Evolutionary conservation across 192 early-diverging fungal genomes (phyloP), one percentile per base, ranked within the genome.

Genomic region (Chytriomyces sp.): DNA sequence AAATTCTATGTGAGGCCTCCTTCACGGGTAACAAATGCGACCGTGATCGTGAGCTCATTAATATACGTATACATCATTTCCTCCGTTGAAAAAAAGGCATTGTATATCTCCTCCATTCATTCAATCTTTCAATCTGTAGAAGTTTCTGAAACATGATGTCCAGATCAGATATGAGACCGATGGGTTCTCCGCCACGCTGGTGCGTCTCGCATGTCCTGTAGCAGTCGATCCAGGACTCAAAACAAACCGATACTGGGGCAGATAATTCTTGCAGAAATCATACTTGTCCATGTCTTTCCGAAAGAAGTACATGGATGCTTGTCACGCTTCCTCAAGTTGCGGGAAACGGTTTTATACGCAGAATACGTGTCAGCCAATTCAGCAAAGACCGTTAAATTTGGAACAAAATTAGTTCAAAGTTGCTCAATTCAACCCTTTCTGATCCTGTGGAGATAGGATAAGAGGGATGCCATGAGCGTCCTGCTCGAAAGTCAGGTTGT

Each of bases 191-290:
- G 12, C 31, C 31, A 25, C 59, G 25, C 17, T 32, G 59, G 17
- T 61, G 32, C 30, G 65, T 30, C 28, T 67, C 65, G 12, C 31
- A 67, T 19, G 65, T 67, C 30, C 65, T 25, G 59, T 67, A 67
- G 30, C 65, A 67, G 37, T 67, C 65, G 1, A 67, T 26, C 14
- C 65, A 17, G 65, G 65, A n/a, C 56, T 61, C 14, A 67, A 61
- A 8, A 59, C 65, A 67, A 67, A 67, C 52, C 57, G 38, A 6
- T 14, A 59, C 19, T 33, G 2, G 32, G 65, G 10, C 8, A 67
- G 26, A 37, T 14, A 28, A 25, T 62, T 39, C 32, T 14, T n/a
- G 39, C 38, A 36, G 39, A 62, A 62, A 17, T 3, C 12, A 37
- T 17, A n/a, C 26, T 57, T 17, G 39, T 62, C 39, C 2, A 62